phyloP scores from a whole-genome alignment of 208 protist species.

The Trypanosoma theileri region DNA sequence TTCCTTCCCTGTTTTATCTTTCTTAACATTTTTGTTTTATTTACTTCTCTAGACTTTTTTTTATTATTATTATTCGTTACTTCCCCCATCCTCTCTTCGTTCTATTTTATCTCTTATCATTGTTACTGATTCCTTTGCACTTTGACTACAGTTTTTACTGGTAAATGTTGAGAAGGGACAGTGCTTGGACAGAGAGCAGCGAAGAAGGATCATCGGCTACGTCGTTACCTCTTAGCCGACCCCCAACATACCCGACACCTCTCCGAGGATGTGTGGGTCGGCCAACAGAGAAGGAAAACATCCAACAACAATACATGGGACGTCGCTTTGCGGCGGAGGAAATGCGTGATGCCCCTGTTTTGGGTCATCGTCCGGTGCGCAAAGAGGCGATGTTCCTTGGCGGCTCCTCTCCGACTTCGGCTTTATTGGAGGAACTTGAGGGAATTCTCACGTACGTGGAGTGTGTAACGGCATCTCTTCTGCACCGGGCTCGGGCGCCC shows the following conservation, averaged over 20 bases:
- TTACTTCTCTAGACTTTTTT: neutral
- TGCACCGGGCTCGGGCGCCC: constrained; percentile 43
- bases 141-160: no score
- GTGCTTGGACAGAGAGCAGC: neutral
- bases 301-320: neutral
- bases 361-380: constrained; percentile 6
- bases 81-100: neutral
- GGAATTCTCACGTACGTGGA: constrained; percentile 63
- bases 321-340: constrained; percentile 7
- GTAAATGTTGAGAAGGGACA: neutral
- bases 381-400: neutral
- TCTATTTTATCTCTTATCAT: neutral
- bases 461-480: constrained; percentile 40
- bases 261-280: neutral
- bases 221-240: neutral
- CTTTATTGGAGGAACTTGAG: constrained; percentile 52
- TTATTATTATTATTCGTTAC: neutral
- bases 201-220: neutral
- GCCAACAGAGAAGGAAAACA: constrained; percentile 13
- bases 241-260: constrained; percentile 7
- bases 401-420: neutral
- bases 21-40: no score
- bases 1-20: no score
- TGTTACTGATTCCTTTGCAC: no score
- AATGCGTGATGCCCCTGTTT: constrained; percentile 16